Evolutionary conservation across 2,329 filamentous ascomycete genomes (phyloP).

Genomic region (Fusarium sp.): DNA sequence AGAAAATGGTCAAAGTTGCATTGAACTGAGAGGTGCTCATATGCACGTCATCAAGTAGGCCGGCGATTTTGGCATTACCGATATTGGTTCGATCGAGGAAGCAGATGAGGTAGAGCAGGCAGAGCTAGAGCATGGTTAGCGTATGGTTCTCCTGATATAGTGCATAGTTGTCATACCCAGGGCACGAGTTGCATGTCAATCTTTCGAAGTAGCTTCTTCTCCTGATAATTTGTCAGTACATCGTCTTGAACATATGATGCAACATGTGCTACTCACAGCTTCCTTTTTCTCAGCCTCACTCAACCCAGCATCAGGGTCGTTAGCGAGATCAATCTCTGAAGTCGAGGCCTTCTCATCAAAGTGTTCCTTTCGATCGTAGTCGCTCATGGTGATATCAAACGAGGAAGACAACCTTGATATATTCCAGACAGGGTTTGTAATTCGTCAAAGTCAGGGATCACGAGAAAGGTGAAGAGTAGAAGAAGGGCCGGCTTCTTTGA

Average conservation of each 20-base stretch:
- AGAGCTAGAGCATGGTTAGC: constrained; percentile 62
- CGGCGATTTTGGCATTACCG: constrained; percentile 76
- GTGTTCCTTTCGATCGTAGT: constrained; percentile 51
- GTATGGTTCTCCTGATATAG: background rate
- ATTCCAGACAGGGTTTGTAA: constrained; percentile 10
- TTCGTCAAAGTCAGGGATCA: constrained; percentile 7
- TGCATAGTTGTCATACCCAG: constrained; percentile 58
- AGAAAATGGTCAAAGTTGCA: constrained; percentile 84
- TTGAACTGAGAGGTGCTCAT: constrained; percentile 80
- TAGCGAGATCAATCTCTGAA: constrained; percentile 48
- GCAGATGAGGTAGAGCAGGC: constrained; percentile 79
- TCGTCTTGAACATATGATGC: background rate
- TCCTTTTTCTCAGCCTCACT: constrained; percentile 73
- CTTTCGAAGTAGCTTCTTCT: constrained; percentile 73
- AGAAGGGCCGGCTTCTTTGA: constrained; percentile 23
- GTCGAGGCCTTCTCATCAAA: constrained; percentile 51
- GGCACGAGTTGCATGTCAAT: constrained; percentile 74
- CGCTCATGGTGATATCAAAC: constrained; percentile 50
- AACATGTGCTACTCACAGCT: constrained; percentile 64
- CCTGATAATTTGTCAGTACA: constrained; percentile 59
- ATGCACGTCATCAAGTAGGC: constrained; percentile 68
- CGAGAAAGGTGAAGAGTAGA: constrained; percentile 20
- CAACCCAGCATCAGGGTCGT: constrained; percentile 71
- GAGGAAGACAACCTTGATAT: background rate
- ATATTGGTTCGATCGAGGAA: constrained; percentile 86